Base-by-base conservation (phyloP, 2,329 filamentous ascomycete genomes). In the Fusarium sp. region DNA sequence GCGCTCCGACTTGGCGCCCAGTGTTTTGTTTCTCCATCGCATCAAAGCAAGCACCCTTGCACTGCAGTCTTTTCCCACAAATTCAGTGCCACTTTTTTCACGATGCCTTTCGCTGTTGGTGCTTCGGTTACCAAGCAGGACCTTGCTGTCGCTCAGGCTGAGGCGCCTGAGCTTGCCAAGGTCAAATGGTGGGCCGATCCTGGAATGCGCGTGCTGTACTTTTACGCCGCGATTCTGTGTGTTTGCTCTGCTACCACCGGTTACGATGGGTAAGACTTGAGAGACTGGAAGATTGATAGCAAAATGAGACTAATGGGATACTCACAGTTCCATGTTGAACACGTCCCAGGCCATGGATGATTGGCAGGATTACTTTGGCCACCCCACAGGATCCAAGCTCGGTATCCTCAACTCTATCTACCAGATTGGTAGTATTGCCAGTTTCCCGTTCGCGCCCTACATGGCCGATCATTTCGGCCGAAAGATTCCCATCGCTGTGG, bases 161-260 rank as follows among this genome's bases (percentile, higher is more conserved):
- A 84, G 65, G 80, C 81, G 6, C 85, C 85, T 31, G 77, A 80
- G 34, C 86, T 88, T 67, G 84, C 87, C 71, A 81, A 81, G 64
- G 86, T 89, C 30, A 83, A 79, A 59, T 90, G 88, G 87, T 84
- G 81, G 66, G 81, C 79, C 71, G 85, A 89, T 62, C 85, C 86
- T 30, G 84, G 87, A 72, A 78, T 89, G 61, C 81, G 87, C 55
- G 84, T 82, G 74, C 82, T 64, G 37, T 64, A 64, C 50, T 65
- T 89, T 11, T 89, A 89, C 74, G 81, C 81, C 56, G 82, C 83
- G 74, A 82, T 81, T 64, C 79, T 82, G 10, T 83, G 89, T 60
- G 81, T 90, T 86, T 87, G 77, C 18, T 89, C 87, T 34, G 87
- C 87, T 44, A 89, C 86, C 21, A 89, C 86, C 6, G 87, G 87